These are phyloP conservation scores for Peterozyma xylosa DNA, from an alignment of 805 yeast species.

Conservation along the genomic window DNA sequence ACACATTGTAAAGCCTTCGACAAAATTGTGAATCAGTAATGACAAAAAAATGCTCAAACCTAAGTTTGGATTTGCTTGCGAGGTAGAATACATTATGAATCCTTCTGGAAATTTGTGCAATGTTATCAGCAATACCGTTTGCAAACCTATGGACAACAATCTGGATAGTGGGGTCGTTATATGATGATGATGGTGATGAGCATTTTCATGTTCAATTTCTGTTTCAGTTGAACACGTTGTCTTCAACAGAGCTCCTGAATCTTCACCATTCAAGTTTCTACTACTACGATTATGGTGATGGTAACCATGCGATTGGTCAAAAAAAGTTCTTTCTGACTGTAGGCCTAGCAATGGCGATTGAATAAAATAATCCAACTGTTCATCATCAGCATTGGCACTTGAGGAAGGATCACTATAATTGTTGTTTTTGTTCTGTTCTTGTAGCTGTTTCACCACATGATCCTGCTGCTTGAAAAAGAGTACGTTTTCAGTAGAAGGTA, in stretches of 20 bases:
- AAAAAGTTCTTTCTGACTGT: conserved; percentile 1
- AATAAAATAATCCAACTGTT: background rate
- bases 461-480: conserved; percentile 20
- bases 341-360: background rate
- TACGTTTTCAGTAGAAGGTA: conserved; percentile 24
- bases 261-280: conserved; percentile 9
- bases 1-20: conserved; percentile 93
- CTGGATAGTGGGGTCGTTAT: conserved; percentile 70
- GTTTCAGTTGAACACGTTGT: conserved; percentile 6
- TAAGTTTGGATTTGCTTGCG: conserved; percentile 55
- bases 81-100: conserved; percentile 75
- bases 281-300: conserved; percentile 9
- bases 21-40: conserved; percentile 80
- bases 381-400: background rate
- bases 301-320: conserved; percentile 7
- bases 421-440: conserved; percentile 12
- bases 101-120: conserved; percentile 96
- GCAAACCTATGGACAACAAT: conserved; percentile 80
- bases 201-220: conserved; percentile 17
- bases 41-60: conserved; percentile 82
- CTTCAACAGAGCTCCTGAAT: conserved; percentile 5
- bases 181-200: conserved; percentile 67
- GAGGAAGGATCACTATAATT: background rate
- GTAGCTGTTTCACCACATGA: conserved; percentile 16
- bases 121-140: conserved; percentile 81